These are phyloP conservation scores for Aureobasidium melanogenum DNA, from an alignment of 2,329 filamentous ascomycete species.

Conservation along the genomic window DNA sequence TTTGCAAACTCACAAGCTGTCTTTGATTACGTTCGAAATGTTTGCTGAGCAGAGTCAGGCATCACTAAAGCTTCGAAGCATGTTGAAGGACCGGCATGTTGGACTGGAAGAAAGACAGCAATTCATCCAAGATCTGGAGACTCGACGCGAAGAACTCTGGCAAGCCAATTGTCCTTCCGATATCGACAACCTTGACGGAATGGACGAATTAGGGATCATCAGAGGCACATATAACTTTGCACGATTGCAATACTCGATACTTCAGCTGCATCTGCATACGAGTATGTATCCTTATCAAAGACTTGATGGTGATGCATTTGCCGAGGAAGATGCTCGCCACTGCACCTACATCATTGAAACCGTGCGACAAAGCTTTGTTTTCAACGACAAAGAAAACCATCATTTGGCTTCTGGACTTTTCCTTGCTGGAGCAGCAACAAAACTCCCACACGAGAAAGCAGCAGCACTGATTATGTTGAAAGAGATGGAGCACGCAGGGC, in stretches of 20 bases:
- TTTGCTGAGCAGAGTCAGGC: constrained; percentile 5
- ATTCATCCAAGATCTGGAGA: background rate
- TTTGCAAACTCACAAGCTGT: background rate
- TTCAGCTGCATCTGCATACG: constrained; percentile 43
- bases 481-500: constrained; percentile 38
- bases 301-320: constrained; percentile 11
- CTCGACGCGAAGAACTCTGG: background rate
- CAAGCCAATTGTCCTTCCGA: background rate
- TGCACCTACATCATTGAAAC: constrained; percentile 36
- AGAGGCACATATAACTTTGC: background rate
- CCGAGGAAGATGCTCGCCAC: constrained; percentile 18
- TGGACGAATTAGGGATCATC: background rate
- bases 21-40: background rate
- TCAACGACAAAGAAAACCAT: constrained; percentile 23
- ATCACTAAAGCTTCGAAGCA: background rate
- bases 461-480: constrained; percentile 41
- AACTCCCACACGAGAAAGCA: constrained; percentile 33
- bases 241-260: constrained; percentile 10
- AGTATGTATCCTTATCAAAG: constrained; percentile 44
- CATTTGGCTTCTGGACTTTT: constrained; percentile 46
- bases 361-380: constrained; percentile 20
- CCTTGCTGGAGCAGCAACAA: constrained; percentile 42
- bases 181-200: background rate
- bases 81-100: background rate
- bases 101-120: background rate